Evolutionary conservation across 2,329 filamentous ascomycete species (phyloP).

Genomic region (Furcasterigmium sp.): DNA sequence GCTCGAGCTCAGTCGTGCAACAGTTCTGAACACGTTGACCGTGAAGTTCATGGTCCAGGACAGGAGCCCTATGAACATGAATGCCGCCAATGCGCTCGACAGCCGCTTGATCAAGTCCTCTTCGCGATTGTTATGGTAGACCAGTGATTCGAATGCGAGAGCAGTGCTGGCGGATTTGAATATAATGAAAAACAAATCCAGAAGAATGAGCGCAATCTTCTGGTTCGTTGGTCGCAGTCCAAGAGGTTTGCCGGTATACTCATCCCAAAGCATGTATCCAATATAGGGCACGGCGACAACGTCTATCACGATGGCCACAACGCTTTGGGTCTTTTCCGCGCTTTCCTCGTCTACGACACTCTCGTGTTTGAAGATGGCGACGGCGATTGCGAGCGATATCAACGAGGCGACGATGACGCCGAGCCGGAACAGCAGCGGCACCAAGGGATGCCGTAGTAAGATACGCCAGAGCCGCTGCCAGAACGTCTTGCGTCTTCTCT

Average conservation of each 20-base stretch:
- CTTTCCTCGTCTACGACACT: slow-evolving; percentile 31
- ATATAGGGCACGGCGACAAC: slow-evolving; percentile 85
- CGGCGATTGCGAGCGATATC: slow-evolving; percentile 73
- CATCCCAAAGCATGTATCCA: slow-evolving; percentile 90
- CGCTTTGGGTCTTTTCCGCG: slow-evolving; percentile 67
- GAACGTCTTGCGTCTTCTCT: slow-evolving; percentile 19
- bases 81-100: slow-evolving; percentile 65
- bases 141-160: slow-evolving; percentile 80
- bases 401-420: slow-evolving; percentile 79
- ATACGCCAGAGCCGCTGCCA: slow-evolving; percentile 59
- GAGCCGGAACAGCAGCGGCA: slow-evolving; percentile 78
- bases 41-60: slow-evolving; percentile 90
- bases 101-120: slow-evolving; percentile 42
- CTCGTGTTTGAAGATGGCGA: slow-evolving; percentile 64
- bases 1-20: slow-evolving; percentile 54
- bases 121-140: slow-evolving; percentile 39
- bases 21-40: slow-evolving; percentile 72
- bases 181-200: slow-evolving; percentile 94
- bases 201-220: slow-evolving; percentile 83
- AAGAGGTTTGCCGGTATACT: slow-evolving; percentile 90
- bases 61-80: slow-evolving; percentile 74
- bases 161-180: slow-evolving; percentile 93
- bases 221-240: slow-evolving; percentile 77
- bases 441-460: slow-evolving; percentile 74
- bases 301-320: slow-evolving; percentile 87